Evolutionary conservation across 345 rosid species (phyloP), one percentile per base, ranked within the genome.

Genomic region (Isatis tinctoria): DNA sequence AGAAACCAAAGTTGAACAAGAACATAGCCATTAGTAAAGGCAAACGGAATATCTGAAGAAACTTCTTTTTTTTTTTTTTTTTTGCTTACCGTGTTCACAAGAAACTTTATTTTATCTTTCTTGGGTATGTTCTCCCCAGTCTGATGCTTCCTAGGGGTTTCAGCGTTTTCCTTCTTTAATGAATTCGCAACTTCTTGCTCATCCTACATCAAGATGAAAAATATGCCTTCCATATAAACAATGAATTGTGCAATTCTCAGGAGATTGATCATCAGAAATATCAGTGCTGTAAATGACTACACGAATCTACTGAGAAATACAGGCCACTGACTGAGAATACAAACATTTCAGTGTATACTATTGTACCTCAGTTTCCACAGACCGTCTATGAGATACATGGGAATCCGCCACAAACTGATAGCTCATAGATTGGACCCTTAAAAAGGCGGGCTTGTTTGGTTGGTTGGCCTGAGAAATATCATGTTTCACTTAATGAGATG

Each of bases 111-210:
- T 78, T 79, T 89, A 67, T 86, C 98, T 69, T 82, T 89, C 82
- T 85, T 86, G 20, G 97, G 82, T 78, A 90, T 83, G 81, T 86
- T 85, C 75, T 85, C 82, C 59, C 93, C 96, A 22, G 82, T 78
- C 54, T 60, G 86, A 69, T 73, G 78, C 61, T 59, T 80, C 64
- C 40, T 80, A 41, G 68, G 32, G 47, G 70, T 69, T 66, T 65
- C 81, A 64, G 64, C 65, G 44, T 77, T 73, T 64, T 28, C 70
- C 54, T 69, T 80, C 13, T 47, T 65, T 22, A 61, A 69, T 65
- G 76, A 71, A 36, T 65, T 60, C 62, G 16, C 16, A 39, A 20
- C 26, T 56, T 76, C 66, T 69, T 63, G 37, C 62, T 69, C 74
- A 53, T 58, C 76, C 79, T 79, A 60, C 59, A 52, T 13, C 36